Evolutionary conservation across 768 basidiomycete genomes (phyloP).

Genomic region (Tulasnella sp.): DNA sequence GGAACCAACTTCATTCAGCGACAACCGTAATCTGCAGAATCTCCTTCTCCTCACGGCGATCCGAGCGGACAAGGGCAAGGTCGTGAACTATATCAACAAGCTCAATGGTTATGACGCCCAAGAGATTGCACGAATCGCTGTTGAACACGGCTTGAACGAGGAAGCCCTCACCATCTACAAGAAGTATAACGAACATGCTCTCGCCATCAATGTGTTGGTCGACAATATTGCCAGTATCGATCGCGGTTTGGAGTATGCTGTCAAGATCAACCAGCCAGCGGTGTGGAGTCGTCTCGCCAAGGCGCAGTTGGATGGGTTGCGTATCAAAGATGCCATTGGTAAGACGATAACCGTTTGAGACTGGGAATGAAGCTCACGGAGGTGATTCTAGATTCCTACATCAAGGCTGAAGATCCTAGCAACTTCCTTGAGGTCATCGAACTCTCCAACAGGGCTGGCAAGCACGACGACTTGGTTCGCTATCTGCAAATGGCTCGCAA

Average conservation of each 20-base stretch:
- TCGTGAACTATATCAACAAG: conserved; percentile 96
- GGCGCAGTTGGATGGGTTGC: conserved; percentile 94
- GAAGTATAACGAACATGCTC: conserved; percentile 91
- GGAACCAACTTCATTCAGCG: conserved; percentile 93
- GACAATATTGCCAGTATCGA: conserved; percentile 98
- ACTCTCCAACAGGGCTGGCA: conserved; percentile 87
- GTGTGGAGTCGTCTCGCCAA: conserved; percentile 99
- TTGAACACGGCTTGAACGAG: conserved; percentile 89
- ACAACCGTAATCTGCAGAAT: conserved; percentile 95
- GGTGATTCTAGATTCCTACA: conserved; percentile 70
- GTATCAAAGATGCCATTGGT: conserved; percentile 98
- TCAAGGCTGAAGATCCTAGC: conserved; percentile 90
- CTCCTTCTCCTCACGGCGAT: conserved; percentile 90
- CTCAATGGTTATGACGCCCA: conserved; percentile 88
- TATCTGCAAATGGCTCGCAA: conserved; percentile 99
- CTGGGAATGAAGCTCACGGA: neutral
- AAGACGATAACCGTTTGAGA: conserved; percentile 27
- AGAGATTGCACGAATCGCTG: conserved; percentile 95
- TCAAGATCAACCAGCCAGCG: conserved; percentile 91
- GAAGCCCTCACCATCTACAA: conserved; percentile 96
- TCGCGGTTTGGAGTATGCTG: conserved; percentile 90
- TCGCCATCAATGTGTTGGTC: conserved; percentile 95
- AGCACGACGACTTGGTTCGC: conserved; percentile 89
- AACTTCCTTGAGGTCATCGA: conserved; percentile 96
- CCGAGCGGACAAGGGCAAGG: conserved; percentile 96